Evolutionary conservation across 2,329 filamentous ascomycete species (phyloP), one percentile per base, ranked within the genome.

Genomic region (Teratosphaeria epicoccoides): DNA sequence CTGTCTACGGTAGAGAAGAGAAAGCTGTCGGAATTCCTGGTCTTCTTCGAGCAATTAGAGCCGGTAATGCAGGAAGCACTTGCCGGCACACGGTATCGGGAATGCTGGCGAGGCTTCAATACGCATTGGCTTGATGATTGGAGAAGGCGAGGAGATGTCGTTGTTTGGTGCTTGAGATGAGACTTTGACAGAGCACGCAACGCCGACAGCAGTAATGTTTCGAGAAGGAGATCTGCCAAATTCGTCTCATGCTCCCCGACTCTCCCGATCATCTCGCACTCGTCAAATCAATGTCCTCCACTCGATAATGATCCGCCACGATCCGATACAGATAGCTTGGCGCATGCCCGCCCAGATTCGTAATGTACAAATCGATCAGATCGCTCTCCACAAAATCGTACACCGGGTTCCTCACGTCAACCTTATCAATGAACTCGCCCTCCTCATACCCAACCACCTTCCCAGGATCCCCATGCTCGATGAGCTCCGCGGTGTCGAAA

Each of bases 381-480:
- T 88, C 85, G 0, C 85, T 80, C 7, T 85, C 82, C 14, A 96
- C 82, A 64, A 90, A 88, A 67, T 96, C 90, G 49, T 85, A 89
- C 20, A 89, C 71, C 10, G 87, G 87, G 62, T 85, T 90, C 57
- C 84, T 81, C 9, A 95, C 80, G 61, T 88, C 84, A 47, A 93
- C 79, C 55, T 83, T 81, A 45, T 88, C 83, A 48, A 95, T 83
- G 61, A 95, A 78, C 37, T 82, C 77, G 5, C 88, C 89, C 56
- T 96, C 85, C 20, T 87, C 80, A 65, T 88, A 95, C 37, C 76
- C 78, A 43, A 93, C 80, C 52, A 88, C 84, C 58, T 80, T 84
- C 50, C 84, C 83, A 1, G 89, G 82, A 66, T 90, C 83, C 14
- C 88, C 91, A 72, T 88, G 88, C 70, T 96, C 91, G 53, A 95